Evolutionary conservation across 345 rosid genomes (phyloP).

Genomic region (Populus tremula): DNA sequence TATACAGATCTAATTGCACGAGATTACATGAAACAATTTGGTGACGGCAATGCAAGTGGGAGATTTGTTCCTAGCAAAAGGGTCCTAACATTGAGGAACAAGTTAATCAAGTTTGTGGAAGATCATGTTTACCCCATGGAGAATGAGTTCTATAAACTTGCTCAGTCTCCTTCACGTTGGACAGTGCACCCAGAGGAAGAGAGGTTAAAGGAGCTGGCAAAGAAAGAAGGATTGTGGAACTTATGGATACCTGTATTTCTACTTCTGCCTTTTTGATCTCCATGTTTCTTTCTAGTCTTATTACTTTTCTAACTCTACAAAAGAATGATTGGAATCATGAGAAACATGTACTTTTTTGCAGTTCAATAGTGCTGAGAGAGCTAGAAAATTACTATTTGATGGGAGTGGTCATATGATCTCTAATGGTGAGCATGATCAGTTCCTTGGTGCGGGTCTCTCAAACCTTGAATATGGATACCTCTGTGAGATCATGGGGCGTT

Average conservation of each 20-base stretch:
- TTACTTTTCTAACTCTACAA: not conserved
- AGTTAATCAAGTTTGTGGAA: slow-evolving; percentile 83
- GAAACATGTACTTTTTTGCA: slow-evolving; percentile 37
- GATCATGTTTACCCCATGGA: slow-evolving; percentile 83
- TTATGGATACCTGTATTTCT: slow-evolving; percentile 69
- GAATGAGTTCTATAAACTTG: slow-evolving; percentile 67
- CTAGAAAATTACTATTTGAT: slow-evolving; percentile 54
- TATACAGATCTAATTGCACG: slow-evolving; percentile 32
- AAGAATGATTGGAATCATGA: slow-evolving; percentile 1
- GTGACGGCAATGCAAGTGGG: slow-evolving; percentile 46
- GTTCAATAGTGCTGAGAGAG: slow-evolving; percentile 88
- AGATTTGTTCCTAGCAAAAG: slow-evolving; percentile 63
- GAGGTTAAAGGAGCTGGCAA: slow-evolving; percentile 78
- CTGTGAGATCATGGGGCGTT: slow-evolving; percentile 98
- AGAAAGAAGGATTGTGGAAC: slow-evolving; percentile 91
- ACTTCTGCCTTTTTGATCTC: not conserved
- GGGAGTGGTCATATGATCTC: slow-evolving; percentile 33
- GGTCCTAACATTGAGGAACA: slow-evolving; percentile 61
- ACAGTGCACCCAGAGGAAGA: slow-evolving; percentile 91
- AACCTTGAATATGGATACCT: slow-evolving; percentile 94
- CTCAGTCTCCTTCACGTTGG: slow-evolving; percentile 75
- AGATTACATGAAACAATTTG: slow-evolving; percentile 22
- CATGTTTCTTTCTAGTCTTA: not conserved
- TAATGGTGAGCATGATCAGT: slow-evolving; percentile 33
- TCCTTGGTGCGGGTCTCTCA: slow-evolving; percentile 89